These are phyloP conservation scores for Pythium biforme DNA, from an alignment of 352 stramenopile genomes.

Conservation along the genomic window DNA sequence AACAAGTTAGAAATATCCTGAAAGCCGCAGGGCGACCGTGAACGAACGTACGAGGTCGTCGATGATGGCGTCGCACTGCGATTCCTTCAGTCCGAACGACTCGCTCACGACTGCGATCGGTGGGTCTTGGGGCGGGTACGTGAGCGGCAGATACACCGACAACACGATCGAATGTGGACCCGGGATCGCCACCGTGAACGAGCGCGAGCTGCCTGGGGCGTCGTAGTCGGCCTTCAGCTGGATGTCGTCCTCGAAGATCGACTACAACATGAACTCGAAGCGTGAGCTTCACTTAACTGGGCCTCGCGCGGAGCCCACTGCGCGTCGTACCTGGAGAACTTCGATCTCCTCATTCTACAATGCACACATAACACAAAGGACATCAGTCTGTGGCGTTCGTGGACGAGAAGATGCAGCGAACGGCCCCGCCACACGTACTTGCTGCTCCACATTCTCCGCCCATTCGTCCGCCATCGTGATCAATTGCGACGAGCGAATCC, in stretches of 20 bases:
- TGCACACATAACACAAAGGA: not conserved
- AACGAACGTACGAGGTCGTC: conserved; percentile 43
- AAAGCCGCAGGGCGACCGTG: too few species aligned
- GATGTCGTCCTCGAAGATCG: conserved; percentile 76
- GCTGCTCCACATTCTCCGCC: conserved; percentile 42
- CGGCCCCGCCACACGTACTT: too few species aligned
- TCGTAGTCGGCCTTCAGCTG: conserved; percentile 52
- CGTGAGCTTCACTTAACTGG: too few species aligned
- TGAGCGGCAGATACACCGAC: conserved; percentile 64
- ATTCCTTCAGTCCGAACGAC: conserved; percentile 75
- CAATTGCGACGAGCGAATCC: conserved; percentile 5
- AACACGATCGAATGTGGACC: conserved; percentile 67
- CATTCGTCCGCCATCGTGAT: conserved; percentile 24
- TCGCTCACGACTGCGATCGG: conserved; percentile 81
- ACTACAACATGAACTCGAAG: conserved; percentile 28
- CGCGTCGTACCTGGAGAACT: conserved; percentile 55
- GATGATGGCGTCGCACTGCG: conserved; percentile 62
- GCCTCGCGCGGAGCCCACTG: not conserved
- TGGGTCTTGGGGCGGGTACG: conserved; percentile 66
- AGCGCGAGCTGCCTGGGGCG: conserved; percentile 38
- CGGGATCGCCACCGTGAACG: conserved; percentile 57
- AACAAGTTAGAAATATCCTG: too few species aligned
- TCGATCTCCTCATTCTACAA: conserved; percentile 72
- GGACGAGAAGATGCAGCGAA: too few species aligned
- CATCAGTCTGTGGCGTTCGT: too few species aligned